Percentiles rank a stretch among this genome's conserved stretches.
Evolutionary conservation across 2,329 filamentous ascomycete genomes (phyloP).

Genomic region (Neofusicoccum sp.): DNA sequence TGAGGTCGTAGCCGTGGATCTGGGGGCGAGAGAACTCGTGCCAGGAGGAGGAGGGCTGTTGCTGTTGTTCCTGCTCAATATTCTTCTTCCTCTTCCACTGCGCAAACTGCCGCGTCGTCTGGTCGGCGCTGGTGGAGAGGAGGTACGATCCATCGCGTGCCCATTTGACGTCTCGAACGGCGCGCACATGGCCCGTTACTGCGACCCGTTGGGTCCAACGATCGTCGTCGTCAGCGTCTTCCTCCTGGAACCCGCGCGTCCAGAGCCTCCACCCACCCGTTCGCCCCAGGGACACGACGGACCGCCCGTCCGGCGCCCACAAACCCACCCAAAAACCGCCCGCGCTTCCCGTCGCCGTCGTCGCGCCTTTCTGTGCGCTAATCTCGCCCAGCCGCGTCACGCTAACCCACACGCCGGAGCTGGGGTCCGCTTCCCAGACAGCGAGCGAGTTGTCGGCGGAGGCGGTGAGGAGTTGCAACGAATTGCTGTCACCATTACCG

Average conservation of each 20-base stretch:
- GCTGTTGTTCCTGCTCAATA: background rate
- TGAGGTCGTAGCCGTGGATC: slow-evolving; percentile 97
- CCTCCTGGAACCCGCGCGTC: slow-evolving; percentile 57
- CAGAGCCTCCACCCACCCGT: slow-evolving; percentile 93
- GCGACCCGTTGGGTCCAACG: slow-evolving; percentile 75
- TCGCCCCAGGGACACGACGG: slow-evolving; percentile 78
- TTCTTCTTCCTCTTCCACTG: slow-evolving; percentile 61
- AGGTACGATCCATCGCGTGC: slow-evolving; percentile 78
- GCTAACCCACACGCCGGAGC: slow-evolving; percentile 89
- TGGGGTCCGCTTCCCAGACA: slow-evolving; percentile 83
- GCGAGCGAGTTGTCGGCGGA: slow-evolving; percentile 94
- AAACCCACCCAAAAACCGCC: slow-evolving; percentile 96
- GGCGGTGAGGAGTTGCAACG: slow-evolving; percentile 75
- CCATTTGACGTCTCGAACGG: slow-evolving; percentile 83
- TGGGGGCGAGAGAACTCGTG: slow-evolving; percentile 94
- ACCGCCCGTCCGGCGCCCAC: slow-evolving; percentile 76
- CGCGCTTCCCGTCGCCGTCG: slow-evolving; percentile 91
- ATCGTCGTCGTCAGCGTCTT: slow-evolving; percentile 58
- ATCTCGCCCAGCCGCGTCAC: slow-evolving; percentile 85
- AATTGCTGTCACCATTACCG: slow-evolving; percentile 23
- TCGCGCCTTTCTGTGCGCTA: slow-evolving; percentile 90
- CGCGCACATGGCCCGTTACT: slow-evolving; percentile 77
- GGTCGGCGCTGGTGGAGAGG: slow-evolving; percentile 84
- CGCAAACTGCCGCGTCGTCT: slow-evolving; percentile 86
- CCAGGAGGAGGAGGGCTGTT: slow-evolving; percentile 65